Evolutionary conservation across 371 early-diverging fungal species (phyloP).

Genomic region (Mortierella sp.): DNA sequence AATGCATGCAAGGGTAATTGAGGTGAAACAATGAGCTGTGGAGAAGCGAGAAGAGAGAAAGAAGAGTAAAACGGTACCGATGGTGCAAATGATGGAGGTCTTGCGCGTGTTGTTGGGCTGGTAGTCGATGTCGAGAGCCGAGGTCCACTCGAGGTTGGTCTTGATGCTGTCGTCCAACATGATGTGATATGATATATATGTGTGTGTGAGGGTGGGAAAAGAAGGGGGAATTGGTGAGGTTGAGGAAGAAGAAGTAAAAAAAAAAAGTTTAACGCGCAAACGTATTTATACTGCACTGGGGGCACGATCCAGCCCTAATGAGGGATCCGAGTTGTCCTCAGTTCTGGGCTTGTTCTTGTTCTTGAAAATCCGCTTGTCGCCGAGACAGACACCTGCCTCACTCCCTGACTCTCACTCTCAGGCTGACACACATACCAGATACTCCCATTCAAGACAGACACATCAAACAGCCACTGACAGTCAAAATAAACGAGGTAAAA

Average conservation of each 20-base stretch:
- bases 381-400: constrained; percentile 8
- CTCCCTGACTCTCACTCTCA: background rate
- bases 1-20: background rate
- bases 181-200: background rate
- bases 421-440: background rate
- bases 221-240: background rate
- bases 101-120: constrained; percentile 75
- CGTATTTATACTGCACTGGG: background rate
- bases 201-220: background rate
- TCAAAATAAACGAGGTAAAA: background rate
- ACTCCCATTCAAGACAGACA: background rate
- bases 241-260: constrained; percentile 5
- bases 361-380: background rate
- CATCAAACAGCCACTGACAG: background rate
- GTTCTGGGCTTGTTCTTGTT: background rate
- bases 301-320: background rate
- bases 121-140: constrained; percentile 73
- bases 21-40: too few relatives aligned
- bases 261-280: background rate
- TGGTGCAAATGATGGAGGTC: constrained; percentile 86
- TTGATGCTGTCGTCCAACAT: constrained; percentile 38
- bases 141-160: constrained; percentile 74
- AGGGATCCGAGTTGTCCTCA: background rate
- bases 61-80: constrained; percentile 75
- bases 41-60: too few relatives aligned